Evolutionary conservation across 345 rosid species (phyloP).

Genomic region (Cardamine resedifolia): DNA sequence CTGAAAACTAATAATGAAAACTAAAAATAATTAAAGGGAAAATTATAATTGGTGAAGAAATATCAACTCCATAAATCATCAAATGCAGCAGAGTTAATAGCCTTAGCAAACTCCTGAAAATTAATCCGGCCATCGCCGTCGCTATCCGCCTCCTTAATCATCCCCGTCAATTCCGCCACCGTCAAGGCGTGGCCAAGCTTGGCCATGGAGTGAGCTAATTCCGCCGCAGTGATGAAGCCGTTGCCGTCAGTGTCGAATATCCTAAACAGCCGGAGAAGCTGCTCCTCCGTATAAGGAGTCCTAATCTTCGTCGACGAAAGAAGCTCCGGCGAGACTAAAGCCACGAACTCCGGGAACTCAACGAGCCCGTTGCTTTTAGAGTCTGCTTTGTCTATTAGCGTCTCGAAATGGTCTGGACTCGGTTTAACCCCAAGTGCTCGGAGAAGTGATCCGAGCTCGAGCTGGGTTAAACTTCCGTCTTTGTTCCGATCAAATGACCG

Average conservation of each 20-base stretch:
- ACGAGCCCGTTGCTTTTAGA: slow-evolving; percentile 80
- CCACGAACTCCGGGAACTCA: slow-evolving; percentile 83
- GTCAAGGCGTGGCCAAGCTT: slow-evolving; percentile 79
- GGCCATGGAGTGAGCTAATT: slow-evolving; percentile 89
- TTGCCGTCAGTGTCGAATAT: slow-evolving; percentile 79
- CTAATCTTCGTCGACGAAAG: slow-evolving; percentile 47
- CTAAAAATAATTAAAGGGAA: background rate
- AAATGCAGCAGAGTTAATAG: slow-evolving; percentile 87
- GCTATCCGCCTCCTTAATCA: slow-evolving; percentile 92
- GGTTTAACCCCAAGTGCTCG: slow-evolving; percentile 77
- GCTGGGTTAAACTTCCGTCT: slow-evolving; percentile 87
- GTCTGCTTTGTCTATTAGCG: slow-evolving; percentile 70
- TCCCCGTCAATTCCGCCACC: slow-evolving; percentile 78
- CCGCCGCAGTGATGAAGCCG: slow-evolving; percentile 79
- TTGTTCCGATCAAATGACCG: slow-evolving; percentile 82
- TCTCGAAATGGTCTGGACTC: slow-evolving; percentile 69
- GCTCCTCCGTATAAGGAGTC: slow-evolving; percentile 78
- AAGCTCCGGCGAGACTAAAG: slow-evolving; percentile 75
- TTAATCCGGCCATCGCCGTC: slow-evolving; percentile 91
- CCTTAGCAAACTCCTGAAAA: slow-evolving; percentile 72
- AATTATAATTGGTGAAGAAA: background rate
- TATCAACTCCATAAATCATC: slow-evolving; percentile 73
- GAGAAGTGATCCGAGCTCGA: slow-evolving; percentile 82
- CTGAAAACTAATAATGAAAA: background rate
- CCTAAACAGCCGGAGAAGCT: slow-evolving; percentile 60